These are phyloP conservation scores for Narthecium ossifragum DNA, from an alignment of 106 monocot species.

Conservation along the genomic window DNA sequence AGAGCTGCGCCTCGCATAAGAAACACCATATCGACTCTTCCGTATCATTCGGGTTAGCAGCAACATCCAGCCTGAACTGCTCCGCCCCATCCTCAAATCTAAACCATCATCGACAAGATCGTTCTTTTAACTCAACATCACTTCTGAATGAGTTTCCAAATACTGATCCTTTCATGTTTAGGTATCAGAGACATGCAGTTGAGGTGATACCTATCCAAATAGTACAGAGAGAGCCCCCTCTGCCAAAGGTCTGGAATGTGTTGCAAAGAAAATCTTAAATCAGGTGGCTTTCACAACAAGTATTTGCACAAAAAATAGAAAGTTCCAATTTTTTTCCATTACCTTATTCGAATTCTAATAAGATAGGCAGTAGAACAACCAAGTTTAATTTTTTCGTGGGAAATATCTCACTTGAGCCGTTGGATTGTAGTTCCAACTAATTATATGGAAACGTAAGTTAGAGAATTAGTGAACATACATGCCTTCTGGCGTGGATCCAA, in stretches of 20 bases:
- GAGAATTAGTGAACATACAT: conserved; percentile 57
- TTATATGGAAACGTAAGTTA: no score
- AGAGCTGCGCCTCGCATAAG: conserved; percentile 75
- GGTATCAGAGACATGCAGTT: not conserved
- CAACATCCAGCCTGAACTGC: conserved; percentile 94
- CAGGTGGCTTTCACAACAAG: no score
- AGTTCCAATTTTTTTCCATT: no score
- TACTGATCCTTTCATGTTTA: no score
- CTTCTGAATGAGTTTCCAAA: no score
- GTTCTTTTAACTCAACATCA: not conserved
- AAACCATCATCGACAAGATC: not conserved
- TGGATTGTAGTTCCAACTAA: no score
- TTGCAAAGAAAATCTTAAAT: not conserved
- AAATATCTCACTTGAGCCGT: no score
- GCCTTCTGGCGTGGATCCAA: conserved; percentile 84
- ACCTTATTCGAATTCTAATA: no score
- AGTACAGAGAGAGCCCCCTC: conserved; percentile 90
- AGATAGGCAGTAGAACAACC: no score
- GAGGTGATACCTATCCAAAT: conserved; percentile 57
- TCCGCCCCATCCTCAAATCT: conserved; percentile 93
- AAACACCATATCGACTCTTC: conserved; percentile 99
- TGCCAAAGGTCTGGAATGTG: conserved; percentile 82
- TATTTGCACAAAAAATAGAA: no score
- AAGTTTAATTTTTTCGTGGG: no score
- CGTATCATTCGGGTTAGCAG: conserved; percentile 84